These are phyloP conservation scores for Trichoderma parareesei DNA, from an alignment of 495 filamentous ascomycete genomes.

Conservation along the genomic window DNA sequence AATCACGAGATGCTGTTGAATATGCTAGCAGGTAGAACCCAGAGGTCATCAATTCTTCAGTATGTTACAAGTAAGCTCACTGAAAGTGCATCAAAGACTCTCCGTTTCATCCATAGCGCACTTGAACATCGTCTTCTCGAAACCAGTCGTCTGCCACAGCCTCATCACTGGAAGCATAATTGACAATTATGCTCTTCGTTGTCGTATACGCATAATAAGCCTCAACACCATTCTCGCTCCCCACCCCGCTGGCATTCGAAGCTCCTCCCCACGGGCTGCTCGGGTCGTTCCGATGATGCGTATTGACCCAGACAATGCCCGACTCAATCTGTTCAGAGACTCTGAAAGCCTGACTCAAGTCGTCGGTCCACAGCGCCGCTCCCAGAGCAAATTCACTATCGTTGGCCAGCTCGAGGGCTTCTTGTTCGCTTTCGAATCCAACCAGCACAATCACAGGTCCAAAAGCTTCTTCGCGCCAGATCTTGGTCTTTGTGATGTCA, in stretches of 20 bases:
- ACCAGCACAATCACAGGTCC: conserved; percentile 43
- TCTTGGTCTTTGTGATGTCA: conserved; percentile 47
- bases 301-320: conserved; percentile 56
- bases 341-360: conserved; percentile 49
- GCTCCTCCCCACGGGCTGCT: conserved; percentile 53
- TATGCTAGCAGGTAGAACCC: too few species aligned
- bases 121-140: conserved; percentile 30
- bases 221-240: conserved; percentile 50
- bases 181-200: conserved; percentile 51
- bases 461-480: conserved; percentile 42
- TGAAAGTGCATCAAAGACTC: background rate
- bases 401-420: conserved; percentile 40
- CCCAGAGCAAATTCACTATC: conserved; percentile 44
- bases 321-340: conserved; percentile 48
- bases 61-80: too few species aligned
- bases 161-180: conserved; percentile 41
- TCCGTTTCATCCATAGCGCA: conserved; percentile 39
- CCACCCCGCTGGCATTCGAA: conserved; percentile 44
- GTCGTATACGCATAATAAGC: conserved; percentile 51
- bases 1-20: too few species aligned
- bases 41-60: too few species aligned
- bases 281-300: conserved; percentile 54
- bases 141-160: conserved; percentile 42
- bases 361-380: conserved; percentile 51
- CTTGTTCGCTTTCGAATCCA: conserved; percentile 38